Base-by-base conservation (phyloP, 768 basidiomycete species). In the Mycena vulgaris region DNA sequence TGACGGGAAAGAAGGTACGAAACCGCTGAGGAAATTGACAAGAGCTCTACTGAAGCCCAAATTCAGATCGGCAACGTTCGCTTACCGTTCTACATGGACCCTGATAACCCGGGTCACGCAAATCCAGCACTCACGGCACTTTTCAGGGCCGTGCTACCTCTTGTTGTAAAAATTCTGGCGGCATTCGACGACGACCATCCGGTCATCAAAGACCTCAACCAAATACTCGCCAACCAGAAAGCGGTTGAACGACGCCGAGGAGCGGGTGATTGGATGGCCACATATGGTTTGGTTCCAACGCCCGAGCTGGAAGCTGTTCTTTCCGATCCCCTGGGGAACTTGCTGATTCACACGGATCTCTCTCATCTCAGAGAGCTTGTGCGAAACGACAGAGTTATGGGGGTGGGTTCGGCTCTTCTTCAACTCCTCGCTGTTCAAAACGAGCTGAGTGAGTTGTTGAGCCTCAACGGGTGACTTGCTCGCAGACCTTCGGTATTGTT, bases 391-490 rank as follows among this genome's bases (percentile, higher is more conserved):
- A 25, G 58, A 17, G 59, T 61, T 2, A 17, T 67, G 17, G 59
- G 58, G 10, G 49, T 67, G 7, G 66, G 66, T 3, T 52, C 51
- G 2, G 58, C n/a, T 4, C 49, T 67, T 13, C 19, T 60, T 2
- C 66, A 67, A 16, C 47, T 66, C 19, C 45, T 67, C 8, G 56
- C 57, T 1, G 27, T 60, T 3, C 66, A 67, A 30, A 30, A 51
- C 2, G 37, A 60, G 8, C 57, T 67, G 3, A 57, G 48, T n/a
- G 48, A 67, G 35, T 47, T 17, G 11, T 40, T 58, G 23, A 40
- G 51, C 23, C 56, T 66, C 31, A 59, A 60, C 27, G 66, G n/a
- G 65, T 4, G 57, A 67, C 57, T 33, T 66, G 17, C 14, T 59
- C 21, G n/a, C 2, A 3, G 65, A 66, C 13, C 53, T 64, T n/a